Evolutionary conservation across 1,139 yeast species (phyloP).

Genomic region (Zhuliangozyma parablackwelliae): DNA sequence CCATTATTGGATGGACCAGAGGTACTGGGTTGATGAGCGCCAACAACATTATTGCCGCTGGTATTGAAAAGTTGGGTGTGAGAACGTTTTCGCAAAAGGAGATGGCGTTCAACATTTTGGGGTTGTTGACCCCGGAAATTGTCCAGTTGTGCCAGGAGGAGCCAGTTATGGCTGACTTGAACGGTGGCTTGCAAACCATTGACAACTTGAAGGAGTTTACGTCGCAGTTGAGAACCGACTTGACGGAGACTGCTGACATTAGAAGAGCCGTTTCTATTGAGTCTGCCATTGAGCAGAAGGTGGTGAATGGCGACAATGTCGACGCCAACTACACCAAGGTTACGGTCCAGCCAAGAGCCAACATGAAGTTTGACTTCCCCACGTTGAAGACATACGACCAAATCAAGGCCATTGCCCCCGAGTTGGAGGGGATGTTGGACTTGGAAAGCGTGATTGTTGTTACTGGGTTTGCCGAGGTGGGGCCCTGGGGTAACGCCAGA

Average conservation of each 20-base stretch:
- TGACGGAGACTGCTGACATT: constrained; percentile 81
- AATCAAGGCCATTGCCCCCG: constrained; percentile 64
- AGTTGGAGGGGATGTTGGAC: constrained; percentile 87
- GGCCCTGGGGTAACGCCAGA: constrained; percentile 99
- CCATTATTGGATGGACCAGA: constrained; percentile 99
- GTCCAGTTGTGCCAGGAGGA: constrained; percentile 85
- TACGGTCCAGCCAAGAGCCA: constrained; percentile 83
- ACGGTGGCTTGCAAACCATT: constrained; percentile 95
- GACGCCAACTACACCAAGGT: constrained; percentile 81
- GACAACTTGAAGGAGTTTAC: constrained; percentile 90
- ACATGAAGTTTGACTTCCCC: constrained; percentile 93
- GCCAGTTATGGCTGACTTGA: constrained; percentile 96
- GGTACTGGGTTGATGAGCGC: constrained; percentile 99
- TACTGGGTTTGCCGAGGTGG: constrained; percentile 96
- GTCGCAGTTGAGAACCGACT: constrained; percentile 72
- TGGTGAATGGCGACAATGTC: constrained; percentile 84
- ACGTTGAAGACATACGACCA: constrained; percentile 71
- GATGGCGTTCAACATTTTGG: constrained; percentile 97
- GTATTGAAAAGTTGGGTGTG: constrained; percentile 91
- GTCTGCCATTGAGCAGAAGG: constrained; percentile 88
- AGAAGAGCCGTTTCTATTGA: constrained; percentile 95
- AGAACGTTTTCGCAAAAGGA: constrained; percentile 98
- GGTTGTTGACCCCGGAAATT: constrained; percentile 84
- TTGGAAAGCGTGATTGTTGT: constrained; percentile 89
- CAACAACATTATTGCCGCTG: constrained; percentile 96